Evolutionary conservation across 1,284 basidiomycete species (phyloP).

Genomic region (Wallemia hederae): DNA sequence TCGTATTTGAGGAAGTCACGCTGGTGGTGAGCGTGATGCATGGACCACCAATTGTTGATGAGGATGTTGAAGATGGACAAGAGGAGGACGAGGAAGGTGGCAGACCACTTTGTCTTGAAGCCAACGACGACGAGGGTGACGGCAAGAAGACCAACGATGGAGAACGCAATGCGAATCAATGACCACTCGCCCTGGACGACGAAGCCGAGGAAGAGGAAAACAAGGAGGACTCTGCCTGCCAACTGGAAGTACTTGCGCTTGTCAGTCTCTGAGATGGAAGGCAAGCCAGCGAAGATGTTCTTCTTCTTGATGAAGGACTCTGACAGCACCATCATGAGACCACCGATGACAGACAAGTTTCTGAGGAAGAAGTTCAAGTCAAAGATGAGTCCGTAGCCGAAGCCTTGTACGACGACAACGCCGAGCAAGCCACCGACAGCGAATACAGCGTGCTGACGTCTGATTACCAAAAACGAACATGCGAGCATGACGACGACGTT

Average conservation of each 20-base stretch:
- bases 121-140: constrained; percentile 93
- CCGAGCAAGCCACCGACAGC: constrained; percentile 63
- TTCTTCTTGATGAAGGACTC: constrained; percentile 70
- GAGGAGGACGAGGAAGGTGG: constrained; percentile 77
- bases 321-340: constrained; percentile 89
- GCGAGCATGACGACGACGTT: constrained; percentile 84
- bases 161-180: constrained; percentile 53
- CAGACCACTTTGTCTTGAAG: constrained; percentile 98
- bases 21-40: constrained; percentile 74
- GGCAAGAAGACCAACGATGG: constrained; percentile 61
- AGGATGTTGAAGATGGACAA: constrained; percentile 87
- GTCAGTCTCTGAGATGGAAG: constrained; percentile 72
- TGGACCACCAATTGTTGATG: constrained; percentile 38
- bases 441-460: constrained; percentile 61
- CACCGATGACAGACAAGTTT: constrained; percentile 70
- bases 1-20: constrained; percentile 95
- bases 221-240: constrained; percentile 80
- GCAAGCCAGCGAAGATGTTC: constrained; percentile 71
- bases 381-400: constrained; percentile 81
- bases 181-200: constrained; percentile 80
- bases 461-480: constrained; percentile 63
- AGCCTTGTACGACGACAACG: constrained; percentile 81
- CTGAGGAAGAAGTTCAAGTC: constrained; percentile 99
- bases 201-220: constrained; percentile 98
- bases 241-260: constrained; percentile 97